A percentile compares a stretch with the other conserved stretches of the same genome.
Evolutionary conservation across 768 basidiomycete genomes (phyloP).

Genomic region (Exsudoporus frostii): DNA sequence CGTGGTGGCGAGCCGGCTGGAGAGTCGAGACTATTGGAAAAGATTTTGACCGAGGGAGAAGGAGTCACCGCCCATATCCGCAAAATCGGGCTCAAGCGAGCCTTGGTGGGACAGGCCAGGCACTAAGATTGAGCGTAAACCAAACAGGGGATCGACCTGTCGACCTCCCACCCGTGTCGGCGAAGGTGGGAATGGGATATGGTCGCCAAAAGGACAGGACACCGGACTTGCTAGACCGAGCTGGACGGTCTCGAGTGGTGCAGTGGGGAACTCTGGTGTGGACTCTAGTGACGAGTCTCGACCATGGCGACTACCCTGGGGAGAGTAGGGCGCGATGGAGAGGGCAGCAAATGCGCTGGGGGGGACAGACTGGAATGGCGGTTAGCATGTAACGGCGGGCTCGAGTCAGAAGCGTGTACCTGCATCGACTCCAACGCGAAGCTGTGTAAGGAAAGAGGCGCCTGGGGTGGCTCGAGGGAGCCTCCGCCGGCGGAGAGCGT

Average conservation of each 20-base stretch:
- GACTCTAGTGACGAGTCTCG: conserved; percentile 52
- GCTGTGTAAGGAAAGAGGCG: conserved; percentile 29
- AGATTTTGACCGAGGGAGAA: conserved; percentile 46
- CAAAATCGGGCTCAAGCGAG: conserved; percentile 41
- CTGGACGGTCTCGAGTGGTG: conserved; percentile 39
- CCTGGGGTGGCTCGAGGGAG: conserved; percentile 36
- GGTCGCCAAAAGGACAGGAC: conserved; percentile 36
- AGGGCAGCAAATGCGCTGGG: conserved; percentile 50
- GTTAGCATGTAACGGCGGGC: conserved; percentile 19
- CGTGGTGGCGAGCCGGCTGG: conserved; percentile 12
- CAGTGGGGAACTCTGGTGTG: conserved; percentile 45
- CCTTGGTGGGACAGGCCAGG: conserved; percentile 31
- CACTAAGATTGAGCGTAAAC: conserved; percentile 44
- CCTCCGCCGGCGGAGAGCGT: conserved; percentile 37
- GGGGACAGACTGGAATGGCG: conserved; percentile 29
- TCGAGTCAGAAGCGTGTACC: conserved; percentile 14
- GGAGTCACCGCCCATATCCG: conserved; percentile 34
- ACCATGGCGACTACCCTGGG: conserved; percentile 39
- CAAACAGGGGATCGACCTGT: conserved; percentile 29
- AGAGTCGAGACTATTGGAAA: conserved; percentile 40
- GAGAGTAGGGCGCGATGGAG: conserved; percentile 55
- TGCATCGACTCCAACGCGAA: conserved; percentile 24
- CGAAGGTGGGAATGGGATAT: conserved; percentile 22
- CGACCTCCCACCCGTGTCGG: conserved; percentile 21
- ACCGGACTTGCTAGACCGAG: conserved; percentile 38